phyloP scores from a whole-genome alignment of 2,329 filamentous ascomycete species.

The Alternaria infectoria region DNA sequence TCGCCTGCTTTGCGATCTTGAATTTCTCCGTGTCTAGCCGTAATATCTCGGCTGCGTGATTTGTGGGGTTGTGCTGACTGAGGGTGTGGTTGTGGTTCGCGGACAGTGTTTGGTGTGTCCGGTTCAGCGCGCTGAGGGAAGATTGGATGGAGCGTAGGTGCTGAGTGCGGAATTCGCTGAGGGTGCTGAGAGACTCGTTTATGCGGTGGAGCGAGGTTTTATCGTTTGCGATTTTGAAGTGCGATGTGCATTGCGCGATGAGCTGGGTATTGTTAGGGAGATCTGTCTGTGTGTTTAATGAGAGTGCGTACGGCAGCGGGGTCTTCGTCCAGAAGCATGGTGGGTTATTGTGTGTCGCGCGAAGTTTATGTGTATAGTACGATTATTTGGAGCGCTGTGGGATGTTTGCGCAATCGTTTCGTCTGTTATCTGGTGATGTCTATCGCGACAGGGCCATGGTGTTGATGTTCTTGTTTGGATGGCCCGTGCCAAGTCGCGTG shows the following conservation, averaged over 20 bases:
- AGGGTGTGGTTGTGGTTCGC: conserved; percentile 80
- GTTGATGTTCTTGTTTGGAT: conserved; percentile 41
- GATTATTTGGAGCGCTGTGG: neutral
- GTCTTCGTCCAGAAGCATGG: conserved; percentile 93
- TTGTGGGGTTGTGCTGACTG: conserved; percentile 74
- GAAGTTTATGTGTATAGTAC: neutral
- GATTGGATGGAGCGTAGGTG: conserved; percentile 60
- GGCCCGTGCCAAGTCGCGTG: conserved; percentile 29
- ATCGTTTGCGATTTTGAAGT: conserved; percentile 94
- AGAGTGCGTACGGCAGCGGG: conserved; percentile 73
- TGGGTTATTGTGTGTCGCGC: conserved; percentile 46
- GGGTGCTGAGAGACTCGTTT: conserved; percentile 78
- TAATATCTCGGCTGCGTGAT: conserved; percentile 83
- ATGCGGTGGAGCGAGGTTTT: conserved; percentile 83
- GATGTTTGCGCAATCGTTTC: neutral
- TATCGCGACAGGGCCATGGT: conserved; percentile 28
- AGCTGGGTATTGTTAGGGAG: conserved; percentile 62
- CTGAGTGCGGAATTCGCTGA: conserved; percentile 83
- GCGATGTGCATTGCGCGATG: conserved; percentile 87
- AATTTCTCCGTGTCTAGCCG: conserved; percentile 93
- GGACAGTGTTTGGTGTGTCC: conserved; percentile 75
- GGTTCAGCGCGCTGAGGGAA: conserved; percentile 65
- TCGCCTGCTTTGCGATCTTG: conserved; percentile 87
- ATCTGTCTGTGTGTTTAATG: neutral
- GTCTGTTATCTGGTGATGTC: conserved; percentile 1